Percentiles rank a stretch among this genome's conserved stretches.
These are phyloP conservation scores for Fusarium odoratissimum DNA, from an alignment of 2,329 filamentous ascomycete species.

Conservation along the genomic window DNA sequence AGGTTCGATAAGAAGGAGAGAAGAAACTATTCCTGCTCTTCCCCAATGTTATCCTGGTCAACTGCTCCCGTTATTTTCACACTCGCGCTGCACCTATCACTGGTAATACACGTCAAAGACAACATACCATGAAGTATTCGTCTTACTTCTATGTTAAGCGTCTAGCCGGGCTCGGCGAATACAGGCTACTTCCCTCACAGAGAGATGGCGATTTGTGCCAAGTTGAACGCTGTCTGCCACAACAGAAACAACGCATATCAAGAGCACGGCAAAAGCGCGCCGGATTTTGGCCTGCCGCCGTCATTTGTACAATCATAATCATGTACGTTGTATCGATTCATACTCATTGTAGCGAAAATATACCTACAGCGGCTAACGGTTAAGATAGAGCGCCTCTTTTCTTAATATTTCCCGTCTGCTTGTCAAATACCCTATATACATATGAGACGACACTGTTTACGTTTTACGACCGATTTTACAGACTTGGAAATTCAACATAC, in stretches of 20 bases:
- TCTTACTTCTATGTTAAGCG: background rate
- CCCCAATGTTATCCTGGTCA: background rate
- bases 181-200: background rate
- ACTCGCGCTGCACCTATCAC: background rate
- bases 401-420: background rate
- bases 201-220: background rate
- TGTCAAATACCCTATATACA: background rate
- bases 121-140: background rate
- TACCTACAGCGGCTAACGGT: background rate
- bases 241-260: background rate
- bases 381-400: background rate
- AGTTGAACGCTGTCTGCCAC: background rate
- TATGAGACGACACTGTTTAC: background rate
- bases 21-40: background rate
- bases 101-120: background rate
- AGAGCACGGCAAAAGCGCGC: background rate
- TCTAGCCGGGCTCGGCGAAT: background rate
- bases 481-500: background rate
- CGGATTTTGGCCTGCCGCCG: background rate
- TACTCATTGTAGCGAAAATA: fast-evolving
- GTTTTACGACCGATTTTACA: background rate
- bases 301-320: background rate
- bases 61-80: background rate
- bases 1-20: background rate
- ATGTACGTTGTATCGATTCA: background rate